A percentile compares a stretch with the other conserved stretches of the same genome.
phyloP scores from a whole-genome alignment of 2,329 filamentous ascomycete species.

The Colletotrichum euphorbiae region DNA sequence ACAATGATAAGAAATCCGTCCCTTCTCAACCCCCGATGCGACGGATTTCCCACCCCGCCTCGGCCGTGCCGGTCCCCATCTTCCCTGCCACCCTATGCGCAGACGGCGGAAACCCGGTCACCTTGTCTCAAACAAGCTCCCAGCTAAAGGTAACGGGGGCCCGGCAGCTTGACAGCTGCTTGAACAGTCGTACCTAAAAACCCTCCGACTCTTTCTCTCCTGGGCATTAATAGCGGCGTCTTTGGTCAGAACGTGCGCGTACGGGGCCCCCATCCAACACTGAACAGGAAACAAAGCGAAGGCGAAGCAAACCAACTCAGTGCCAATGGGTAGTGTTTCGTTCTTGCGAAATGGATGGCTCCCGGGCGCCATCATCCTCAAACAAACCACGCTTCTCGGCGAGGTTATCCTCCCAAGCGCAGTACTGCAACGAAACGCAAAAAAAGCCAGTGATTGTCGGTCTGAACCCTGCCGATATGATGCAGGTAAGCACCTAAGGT shows the following conservation, averaged over 20 bases:
- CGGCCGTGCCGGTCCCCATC: constrained; percentile 27
- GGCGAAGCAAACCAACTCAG: neutral
- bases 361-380: neutral
- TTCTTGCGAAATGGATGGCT: neutral
- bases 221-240: neutral
- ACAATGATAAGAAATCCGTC: constrained; percentile 9
- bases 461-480: constrained; percentile 17
- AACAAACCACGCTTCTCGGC: neutral
- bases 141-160: constrained; percentile 13
- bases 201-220: neutral
- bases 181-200: neutral
- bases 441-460: neutral
- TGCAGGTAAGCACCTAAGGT: constrained; percentile 5
- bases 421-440: neutral
- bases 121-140: constrained; percentile 22
- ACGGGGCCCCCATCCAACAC: neutral
- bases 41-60: constrained; percentile 18
- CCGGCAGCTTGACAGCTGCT: constrained; percentile 3
- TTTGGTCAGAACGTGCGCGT: constrained; percentile 19
- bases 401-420: neutral
- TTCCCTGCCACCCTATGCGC: constrained; percentile 12
- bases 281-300: constrained; percentile 13
- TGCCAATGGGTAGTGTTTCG: constrained; percentile 28
- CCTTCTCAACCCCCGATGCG: neutral
- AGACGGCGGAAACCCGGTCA: constrained; percentile 10